Percentiles rank a stretch among this genome's conserved stretches.
Conservation (phyloP, 2,329 filamentous ascomycete genomes). For the Metarhizium robertsii region DNA sequence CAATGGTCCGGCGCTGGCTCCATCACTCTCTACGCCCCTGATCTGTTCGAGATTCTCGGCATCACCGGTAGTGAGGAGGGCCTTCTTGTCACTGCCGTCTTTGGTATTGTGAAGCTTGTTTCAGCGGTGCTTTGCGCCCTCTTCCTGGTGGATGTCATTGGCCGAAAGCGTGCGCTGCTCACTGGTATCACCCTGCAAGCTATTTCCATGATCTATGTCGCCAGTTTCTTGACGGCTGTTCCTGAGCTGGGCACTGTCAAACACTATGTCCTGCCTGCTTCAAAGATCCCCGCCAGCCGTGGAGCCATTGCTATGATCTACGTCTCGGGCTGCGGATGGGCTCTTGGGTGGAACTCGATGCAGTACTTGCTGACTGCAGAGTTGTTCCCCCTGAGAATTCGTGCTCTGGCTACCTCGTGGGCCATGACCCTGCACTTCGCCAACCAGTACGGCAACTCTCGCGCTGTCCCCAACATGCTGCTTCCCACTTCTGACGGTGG, state of each 20-base stretch:
- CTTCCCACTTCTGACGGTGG: slow-evolving; percentile 36
- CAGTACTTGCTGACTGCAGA: slow-evolving; percentile 73
- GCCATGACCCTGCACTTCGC: slow-evolving; percentile 73
- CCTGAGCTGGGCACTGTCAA: slow-evolving; percentile 46
- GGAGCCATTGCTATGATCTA: slow-evolving; percentile 69
- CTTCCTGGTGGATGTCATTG: slow-evolving; percentile 72
- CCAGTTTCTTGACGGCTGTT: slow-evolving; percentile 51
- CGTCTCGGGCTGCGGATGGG: slow-evolving; percentile 59
- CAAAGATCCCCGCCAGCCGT: slow-evolving; percentile 47
- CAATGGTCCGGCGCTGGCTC: slow-evolving; percentile 67
- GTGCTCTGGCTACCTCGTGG: slow-evolving; percentile 60
- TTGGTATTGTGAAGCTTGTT: slow-evolving; percentile 65
- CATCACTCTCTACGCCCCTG: slow-evolving; percentile 68
- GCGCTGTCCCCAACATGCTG: slow-evolving; percentile 68
- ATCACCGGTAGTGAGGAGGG: slow-evolving; percentile 58
- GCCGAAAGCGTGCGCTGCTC: slow-evolving; percentile 59
- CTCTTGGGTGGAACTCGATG: slow-evolving; percentile 65
- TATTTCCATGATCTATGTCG: slow-evolving; percentile 54
- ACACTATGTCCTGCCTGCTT: slow-evolving; percentile 33
- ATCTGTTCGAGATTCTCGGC: slow-evolving; percentile 65
- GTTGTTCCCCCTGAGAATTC: slow-evolving; percentile 65
- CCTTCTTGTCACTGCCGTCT: slow-evolving; percentile 65
- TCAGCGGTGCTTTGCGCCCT: slow-evolving; percentile 61
- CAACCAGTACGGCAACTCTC: slow-evolving; percentile 69
- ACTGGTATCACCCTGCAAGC: slow-evolving; percentile 51